Evolutionary conservation across 768 basidiomycete genomes (phyloP).

Genomic region (Psilocybe tampanensis): DNA sequence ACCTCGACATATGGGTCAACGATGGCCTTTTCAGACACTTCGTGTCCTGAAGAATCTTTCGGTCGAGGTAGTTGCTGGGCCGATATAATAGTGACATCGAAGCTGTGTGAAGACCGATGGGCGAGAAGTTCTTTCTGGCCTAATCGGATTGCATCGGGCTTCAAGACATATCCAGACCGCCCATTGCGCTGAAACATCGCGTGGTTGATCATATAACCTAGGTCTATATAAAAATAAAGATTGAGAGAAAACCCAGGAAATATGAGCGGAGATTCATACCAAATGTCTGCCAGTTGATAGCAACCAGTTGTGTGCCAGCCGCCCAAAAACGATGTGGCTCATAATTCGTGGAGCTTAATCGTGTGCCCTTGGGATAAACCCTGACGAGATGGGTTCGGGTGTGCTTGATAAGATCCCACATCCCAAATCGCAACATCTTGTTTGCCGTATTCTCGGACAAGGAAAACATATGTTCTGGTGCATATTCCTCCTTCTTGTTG

Average conservation of each 20-base stretch:
- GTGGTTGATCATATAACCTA: conserved; percentile 91
- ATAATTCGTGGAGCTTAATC: conserved; percentile 87
- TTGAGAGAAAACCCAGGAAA: not conserved
- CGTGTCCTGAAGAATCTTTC: conserved; percentile 61
- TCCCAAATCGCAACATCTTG: conserved; percentile 67
- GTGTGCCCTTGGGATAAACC: conserved; percentile 85
- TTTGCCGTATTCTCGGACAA: conserved; percentile 85
- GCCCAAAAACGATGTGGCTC: conserved; percentile 92
- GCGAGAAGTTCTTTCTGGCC: conserved; percentile 60
- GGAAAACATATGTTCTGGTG: conserved; percentile 88
- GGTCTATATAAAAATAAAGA: conserved; percentile 49
- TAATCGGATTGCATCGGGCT: conserved; percentile 75
- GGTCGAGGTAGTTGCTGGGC: conserved; percentile 87
- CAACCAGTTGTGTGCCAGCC: conserved; percentile 87
- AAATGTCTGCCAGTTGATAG: conserved; percentile 97
- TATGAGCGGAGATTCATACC: conserved; percentile 50
- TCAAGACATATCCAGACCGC: conserved; percentile 89
- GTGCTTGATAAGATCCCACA: conserved; percentile 87
- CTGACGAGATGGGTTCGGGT: conserved; percentile 83
- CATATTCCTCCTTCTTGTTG: conserved; percentile 87
- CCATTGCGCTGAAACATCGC: conserved; percentile 96
- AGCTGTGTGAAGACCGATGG: conserved; percentile 57
- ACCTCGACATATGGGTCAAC: conserved; percentile 84
- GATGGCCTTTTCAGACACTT: conserved; percentile 57
- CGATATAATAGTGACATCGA: conserved; percentile 54